Base-by-base conservation (phyloP, 2,329 filamentous ascomycete species). In the Monosporascus cannonballus region DNA sequence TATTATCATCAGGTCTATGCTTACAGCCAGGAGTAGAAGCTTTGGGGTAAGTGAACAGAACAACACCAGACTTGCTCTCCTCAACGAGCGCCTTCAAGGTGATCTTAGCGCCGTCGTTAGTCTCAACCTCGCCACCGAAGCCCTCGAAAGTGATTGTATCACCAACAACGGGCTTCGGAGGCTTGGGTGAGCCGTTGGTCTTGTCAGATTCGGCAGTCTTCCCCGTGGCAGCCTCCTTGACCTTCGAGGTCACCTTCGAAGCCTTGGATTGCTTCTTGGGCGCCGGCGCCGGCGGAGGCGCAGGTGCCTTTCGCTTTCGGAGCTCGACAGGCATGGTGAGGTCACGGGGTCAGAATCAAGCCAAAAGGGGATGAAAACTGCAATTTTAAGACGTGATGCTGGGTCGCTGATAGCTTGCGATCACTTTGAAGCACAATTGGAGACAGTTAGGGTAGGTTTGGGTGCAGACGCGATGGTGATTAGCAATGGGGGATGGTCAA, bases 1-100 rank as follows among this genome's bases (percentile, higher is more conserved):
- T 42, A 38, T n/a, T 20, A n/a, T 18, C 24, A 36, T 42, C 11
- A 41, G 15, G 5, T 20, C 53, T n/a, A 52, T 69, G 75, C 90
- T 82, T 84, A 96, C 93, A 97, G 57, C 93, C 93, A 38, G 90
- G 90, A 22, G 94, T 99, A 27, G 88, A 94, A 14, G 94, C 94
- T 74, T 89, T 95, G 54, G 94, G 94, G 68, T 97, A 97, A 34
- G 92, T 96, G 71, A 99, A 96, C 30, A 97, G 75, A 36, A 96
- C 90, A 44, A 97, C 87, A 25, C 93, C 94, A 37, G 81, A 78
- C 73, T 89, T 85, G 79, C 91, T 96, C 66, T 87, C 81, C 49
- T 90, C 86, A 48, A 96, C 80, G 24, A 99, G 83, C 62, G 84
- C 77, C 73, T 90, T 87, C 54, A 99, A 76, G 1, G 84, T 90